These are phyloP conservation scores for Viola pubescens DNA, from an alignment of 441 rosid species.

Conservation along the genomic window DNA sequence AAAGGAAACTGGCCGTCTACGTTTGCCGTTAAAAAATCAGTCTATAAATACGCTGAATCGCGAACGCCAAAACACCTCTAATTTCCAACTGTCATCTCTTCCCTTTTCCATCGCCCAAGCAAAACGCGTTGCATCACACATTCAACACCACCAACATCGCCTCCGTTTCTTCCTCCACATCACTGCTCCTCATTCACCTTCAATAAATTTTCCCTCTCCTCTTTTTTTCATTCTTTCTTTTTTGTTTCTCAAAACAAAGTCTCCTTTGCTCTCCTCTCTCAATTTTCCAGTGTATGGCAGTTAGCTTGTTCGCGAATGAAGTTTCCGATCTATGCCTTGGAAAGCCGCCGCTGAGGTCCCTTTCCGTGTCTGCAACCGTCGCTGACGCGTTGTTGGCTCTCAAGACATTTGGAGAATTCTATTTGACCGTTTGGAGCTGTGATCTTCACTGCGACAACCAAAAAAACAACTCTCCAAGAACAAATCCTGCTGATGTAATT, in stretches of 20 bases:
- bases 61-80: no score
- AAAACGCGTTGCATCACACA: no score
- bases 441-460: constrained; percentile 8
- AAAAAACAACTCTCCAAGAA: neutral
- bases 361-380: constrained; percentile 45
- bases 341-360: constrained; percentile 55
- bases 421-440: constrained; percentile 59
- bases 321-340: constrained; percentile 70
- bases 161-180: neutral
- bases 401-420: constrained; percentile 30
- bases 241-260: neutral
- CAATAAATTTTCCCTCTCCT: neutral
- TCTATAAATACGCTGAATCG: no score
- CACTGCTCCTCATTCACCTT: neutral
- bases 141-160: no score
- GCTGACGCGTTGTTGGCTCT: constrained; percentile 47
- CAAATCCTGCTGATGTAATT: constrained; percentile 2
- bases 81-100: no score
- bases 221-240: neutral
- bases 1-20: neutral
- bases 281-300: constrained; percentile 53
- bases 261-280: neutral
- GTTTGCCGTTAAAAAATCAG: neutral
- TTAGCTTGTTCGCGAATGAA: constrained; percentile 33
- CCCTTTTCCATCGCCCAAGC: no score